Evolutionary conservation across 345 rosid genomes (phyloP), one percentile per base, ranked within the genome.

Genomic region (Lepidium sativum): DNA sequence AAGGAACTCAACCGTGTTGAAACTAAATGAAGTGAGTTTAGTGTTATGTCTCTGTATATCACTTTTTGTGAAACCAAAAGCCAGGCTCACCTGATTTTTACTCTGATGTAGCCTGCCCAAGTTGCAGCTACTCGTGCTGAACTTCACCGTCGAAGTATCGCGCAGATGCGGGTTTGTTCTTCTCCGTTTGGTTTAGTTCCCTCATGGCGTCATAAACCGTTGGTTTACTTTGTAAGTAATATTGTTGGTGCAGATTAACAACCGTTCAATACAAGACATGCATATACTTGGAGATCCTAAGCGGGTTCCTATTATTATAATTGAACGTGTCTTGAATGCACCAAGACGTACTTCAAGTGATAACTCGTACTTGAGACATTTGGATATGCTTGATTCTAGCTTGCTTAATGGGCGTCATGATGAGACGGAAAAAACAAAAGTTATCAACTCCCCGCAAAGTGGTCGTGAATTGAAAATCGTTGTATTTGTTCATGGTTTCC

Each of bases 401-500:
- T 51, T 76, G 34, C 54, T 40, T 15, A 27, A 60, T 43, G 84
- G 48, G 60, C 12, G 69, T 55, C 40, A 60, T 35, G 50, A 70
- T 39, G 81, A 79, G 34, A 53, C 71, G 8, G 82, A 74, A 49
- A 75, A 77, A 51, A 53, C 65, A 40, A 64, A 78, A 54, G 70
- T 38, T 53, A 27, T 63, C 17, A 58, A 21, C 29, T 55, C 47
- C n/a, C 77, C 57, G 41, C 78, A 80, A 65, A 81, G 38, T 48
- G 75, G 74, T 17, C 82, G 82, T 34, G 81, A 83, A 31, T 75
- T 94, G 73, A 94, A 88, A 79, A 71, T 84, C 37, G 96, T 83
- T 38, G 75, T 94, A 40, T 94, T 94, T 47, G 96, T 94, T 75
- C 99, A 90, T 75, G 99, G 97, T 33, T 94, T 94, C 80, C 97